Conservation (phyloP, 306 rosid genomes). For the Prunus mume region DNA sequence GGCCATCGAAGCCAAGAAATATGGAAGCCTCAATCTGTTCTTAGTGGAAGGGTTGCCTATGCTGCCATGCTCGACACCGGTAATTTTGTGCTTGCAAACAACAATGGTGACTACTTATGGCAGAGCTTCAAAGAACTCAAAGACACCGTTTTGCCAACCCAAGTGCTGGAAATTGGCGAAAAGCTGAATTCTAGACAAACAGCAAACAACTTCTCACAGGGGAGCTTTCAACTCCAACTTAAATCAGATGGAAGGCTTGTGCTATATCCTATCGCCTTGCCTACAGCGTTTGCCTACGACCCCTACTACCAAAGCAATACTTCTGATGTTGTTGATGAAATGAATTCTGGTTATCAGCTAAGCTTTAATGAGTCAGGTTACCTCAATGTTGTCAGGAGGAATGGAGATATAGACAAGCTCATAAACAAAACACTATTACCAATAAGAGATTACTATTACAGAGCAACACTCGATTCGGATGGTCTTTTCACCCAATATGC, state of each 20-base stretch:
- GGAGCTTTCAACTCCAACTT: constrained; percentile 29
- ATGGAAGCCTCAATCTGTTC: constrained; percentile 5
- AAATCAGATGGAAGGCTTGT: constrained; percentile 9
- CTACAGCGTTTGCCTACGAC: neutral
- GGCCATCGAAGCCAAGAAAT: neutral
- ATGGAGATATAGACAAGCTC: neutral
- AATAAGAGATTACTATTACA: constrained; percentile 8
- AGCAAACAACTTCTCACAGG: constrained; percentile 13
- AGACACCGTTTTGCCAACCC: constrained; percentile 33
- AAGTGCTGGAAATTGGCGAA: constrained; percentile 7
- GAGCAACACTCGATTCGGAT: constrained; percentile 31
- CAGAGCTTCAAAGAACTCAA: constrained; percentile 28
- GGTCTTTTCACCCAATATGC: constrained; percentile 23
- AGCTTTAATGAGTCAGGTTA: constrained; percentile 25
- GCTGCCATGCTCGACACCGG: constrained; percentile 24
- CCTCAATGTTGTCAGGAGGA: constrained; percentile 5
- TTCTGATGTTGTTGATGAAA: neutral
- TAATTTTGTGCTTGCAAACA: constrained; percentile 18
- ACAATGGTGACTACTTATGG: constrained; percentile 16
- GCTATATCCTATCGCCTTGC: neutral
- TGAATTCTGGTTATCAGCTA: neutral
- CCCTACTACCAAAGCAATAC: constrained; percentile 22
- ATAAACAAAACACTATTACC: neutral
- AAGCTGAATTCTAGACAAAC: constrained; percentile 14
- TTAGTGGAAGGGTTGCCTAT: neutral